A percentile compares a stretch with the other conserved stretches of the same genome.
Evolutionary conservation across 805 yeast genomes (phyloP).

Genomic region (Candida sonorensis): DNA sequence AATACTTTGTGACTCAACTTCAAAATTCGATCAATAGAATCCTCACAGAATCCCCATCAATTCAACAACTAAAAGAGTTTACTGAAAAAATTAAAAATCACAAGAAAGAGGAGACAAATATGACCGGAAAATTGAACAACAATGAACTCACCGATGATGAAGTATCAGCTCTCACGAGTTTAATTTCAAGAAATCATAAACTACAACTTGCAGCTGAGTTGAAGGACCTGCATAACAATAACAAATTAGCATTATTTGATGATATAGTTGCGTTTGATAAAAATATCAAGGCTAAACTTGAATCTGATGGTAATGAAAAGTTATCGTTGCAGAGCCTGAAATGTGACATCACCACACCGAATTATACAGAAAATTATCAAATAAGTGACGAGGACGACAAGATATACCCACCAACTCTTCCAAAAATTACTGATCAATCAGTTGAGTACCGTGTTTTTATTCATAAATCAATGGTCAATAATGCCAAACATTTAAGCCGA

Average conservation of each 20-base stretch:
- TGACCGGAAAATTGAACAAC: no score
- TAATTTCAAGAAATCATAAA: constrained; percentile 46
- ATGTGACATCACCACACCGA: no score
- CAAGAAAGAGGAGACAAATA: no score
- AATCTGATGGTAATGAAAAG: constrained; percentile 13
- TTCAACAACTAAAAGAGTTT: constrained; percentile 32
- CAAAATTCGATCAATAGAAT: constrained; percentile 47
- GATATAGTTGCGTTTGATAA: constrained; percentile 40
- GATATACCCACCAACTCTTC: constrained; percentile 63
- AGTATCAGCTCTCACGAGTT: no score
- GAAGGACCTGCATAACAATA: constrained; percentile 44
- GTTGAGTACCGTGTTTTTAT: constrained; percentile 68
- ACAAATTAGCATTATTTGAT: constrained; percentile 47
- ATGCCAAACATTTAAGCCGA: constrained; percentile 47
- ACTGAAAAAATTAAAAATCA: constrained; percentile 12
- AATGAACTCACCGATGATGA: no score
- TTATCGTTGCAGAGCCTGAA: no score
- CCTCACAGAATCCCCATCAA: constrained; percentile 50
- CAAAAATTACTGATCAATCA: constrained; percentile 52
- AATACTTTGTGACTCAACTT: constrained; percentile 46
- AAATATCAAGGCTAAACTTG: no score
- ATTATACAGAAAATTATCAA: no score
- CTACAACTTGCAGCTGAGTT: constrained; percentile 54
- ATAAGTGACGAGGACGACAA: no score
- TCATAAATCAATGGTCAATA: constrained; percentile 68